A percentile compares a stretch with the other conserved stretches of the same genome.
These are phyloP conservation scores for Volvox africanus DNA, from an alignment of 139 green algal species.

Conservation along the genomic window DNA sequence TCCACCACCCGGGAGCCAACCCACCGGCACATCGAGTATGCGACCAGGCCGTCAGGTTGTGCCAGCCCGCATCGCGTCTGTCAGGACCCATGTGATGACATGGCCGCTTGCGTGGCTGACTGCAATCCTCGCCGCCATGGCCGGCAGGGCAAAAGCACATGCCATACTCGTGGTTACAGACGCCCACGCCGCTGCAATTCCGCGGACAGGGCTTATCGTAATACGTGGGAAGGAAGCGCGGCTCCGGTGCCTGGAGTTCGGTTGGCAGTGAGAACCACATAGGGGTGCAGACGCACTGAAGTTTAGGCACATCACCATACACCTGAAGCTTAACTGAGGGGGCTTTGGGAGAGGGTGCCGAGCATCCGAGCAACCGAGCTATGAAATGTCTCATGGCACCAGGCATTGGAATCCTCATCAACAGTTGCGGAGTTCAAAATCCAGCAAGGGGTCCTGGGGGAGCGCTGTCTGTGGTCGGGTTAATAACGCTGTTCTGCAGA, in stretches of 20 bases:
- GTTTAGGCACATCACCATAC: too few species aligned
- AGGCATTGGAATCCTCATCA: too few species aligned
- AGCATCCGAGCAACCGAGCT: neutral
- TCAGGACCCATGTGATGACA: slow-evolving; percentile 57
- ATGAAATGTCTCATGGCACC: too few species aligned
- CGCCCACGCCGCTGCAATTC: slow-evolving; percentile 57
- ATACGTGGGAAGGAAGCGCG: slow-evolving; percentile 18
- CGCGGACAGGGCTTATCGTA: slow-evolving; percentile 49
- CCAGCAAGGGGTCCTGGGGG: too few species aligned
- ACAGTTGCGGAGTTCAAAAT: too few species aligned
- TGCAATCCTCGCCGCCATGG: slow-evolving; percentile 60
- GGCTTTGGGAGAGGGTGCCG: too few species aligned
- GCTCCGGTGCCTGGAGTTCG: neutral
- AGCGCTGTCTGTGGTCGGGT: too few species aligned
- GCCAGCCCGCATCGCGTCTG: slow-evolving; percentile 46
- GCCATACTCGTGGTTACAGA: slow-evolving; percentile 58
- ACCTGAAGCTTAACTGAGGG: too few species aligned
- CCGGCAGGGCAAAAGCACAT: slow-evolving; percentile 66
- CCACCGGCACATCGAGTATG: slow-evolving; percentile 48
- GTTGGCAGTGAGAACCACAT: neutral
- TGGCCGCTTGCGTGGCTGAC: slow-evolving; percentile 47
- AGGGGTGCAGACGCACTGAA: too few species aligned
- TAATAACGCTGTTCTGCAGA: too few species aligned
- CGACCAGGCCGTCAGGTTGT: slow-evolving; percentile 25
- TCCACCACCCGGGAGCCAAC: neutral